Evolutionary conservation across 2,329 filamentous ascomycete genomes (phyloP).

Genomic region (Arthrobotrys conoides): DNA sequence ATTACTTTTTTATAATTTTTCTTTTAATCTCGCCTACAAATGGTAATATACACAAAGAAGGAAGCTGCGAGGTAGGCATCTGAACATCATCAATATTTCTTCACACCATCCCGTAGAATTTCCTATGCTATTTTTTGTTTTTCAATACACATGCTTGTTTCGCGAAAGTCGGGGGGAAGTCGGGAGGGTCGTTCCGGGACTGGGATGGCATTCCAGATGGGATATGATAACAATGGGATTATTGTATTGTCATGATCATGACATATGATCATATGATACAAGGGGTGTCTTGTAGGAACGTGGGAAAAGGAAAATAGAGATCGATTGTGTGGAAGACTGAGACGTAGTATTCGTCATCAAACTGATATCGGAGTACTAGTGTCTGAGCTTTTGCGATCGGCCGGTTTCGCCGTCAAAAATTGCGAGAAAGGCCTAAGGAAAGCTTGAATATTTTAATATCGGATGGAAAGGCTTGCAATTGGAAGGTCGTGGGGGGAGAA

Average conservation of each 20-base stretch:
- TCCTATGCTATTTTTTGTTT: conserved; percentile 9
- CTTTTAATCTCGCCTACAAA: conserved; percentile 16
- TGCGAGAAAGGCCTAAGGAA: conserved; percentile 8
- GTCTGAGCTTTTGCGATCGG: conserved; percentile 2
- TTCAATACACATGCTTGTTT: conserved; percentile 5
- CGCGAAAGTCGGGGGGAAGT: conserved; percentile 15
- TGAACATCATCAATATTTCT: neutral
- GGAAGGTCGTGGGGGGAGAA: neutral
- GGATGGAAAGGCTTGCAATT: conserved; percentile 14
- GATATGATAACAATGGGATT: conserved; percentile 13
- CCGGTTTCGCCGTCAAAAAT: conserved; percentile 10
- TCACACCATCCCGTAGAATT: conserved; percentile 13
- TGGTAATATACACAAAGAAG: neutral
- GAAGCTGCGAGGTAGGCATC: neutral
- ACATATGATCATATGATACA: conserved; percentile 3
- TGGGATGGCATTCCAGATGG: neutral
- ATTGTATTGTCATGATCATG: conserved; percentile 26
- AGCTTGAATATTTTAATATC: conserved; percentile 29
- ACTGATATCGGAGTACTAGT: neutral
- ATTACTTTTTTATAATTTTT: neutral
- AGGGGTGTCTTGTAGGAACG: neutral
- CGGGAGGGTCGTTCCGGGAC: conserved; percentile 14
- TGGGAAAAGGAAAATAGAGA: neutral
- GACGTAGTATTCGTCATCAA: neutral
- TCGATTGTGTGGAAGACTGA: neutral